Percentiles rank a stretch among this genome's conserved stretches.
These are phyloP conservation scores for Aspergillus egyptiacus DNA, from an alignment of 495 filamentous ascomycete genomes.

Conservation along the genomic window DNA sequence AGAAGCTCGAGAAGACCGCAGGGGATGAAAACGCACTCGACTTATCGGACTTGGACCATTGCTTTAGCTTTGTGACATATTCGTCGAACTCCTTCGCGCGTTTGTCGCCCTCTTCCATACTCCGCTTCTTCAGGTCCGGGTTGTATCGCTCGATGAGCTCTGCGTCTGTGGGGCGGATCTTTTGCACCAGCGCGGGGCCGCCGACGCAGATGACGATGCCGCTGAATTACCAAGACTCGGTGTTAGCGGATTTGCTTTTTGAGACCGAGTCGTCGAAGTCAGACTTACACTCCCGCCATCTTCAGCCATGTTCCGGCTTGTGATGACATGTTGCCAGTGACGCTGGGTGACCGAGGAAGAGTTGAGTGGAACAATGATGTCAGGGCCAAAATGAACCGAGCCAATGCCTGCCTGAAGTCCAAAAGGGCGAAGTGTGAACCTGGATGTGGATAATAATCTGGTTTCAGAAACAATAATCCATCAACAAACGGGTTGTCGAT, in stretches of 20 bases:
- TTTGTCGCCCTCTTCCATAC: constrained; percentile 64
- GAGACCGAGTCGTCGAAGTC: background rate
- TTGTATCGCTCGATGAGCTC: constrained; percentile 91
- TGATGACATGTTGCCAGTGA: constrained; percentile 38
- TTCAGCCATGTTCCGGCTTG: constrained; percentile 49
- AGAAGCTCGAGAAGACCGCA: background rate
- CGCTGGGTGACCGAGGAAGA: background rate
- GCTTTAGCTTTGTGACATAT: constrained; percentile 75
- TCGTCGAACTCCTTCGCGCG: constrained; percentile 80
- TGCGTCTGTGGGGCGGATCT: constrained; percentile 78
- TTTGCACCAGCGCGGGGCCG: constrained; percentile 78
- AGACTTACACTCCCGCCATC: constrained; percentile 46
- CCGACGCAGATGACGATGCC: constrained; percentile 65
- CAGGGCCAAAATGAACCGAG: too few relatives aligned
- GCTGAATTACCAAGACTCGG: constrained; percentile 36
- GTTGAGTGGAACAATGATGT: constrained; percentile 26
- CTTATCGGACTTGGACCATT: constrained; percentile 86
- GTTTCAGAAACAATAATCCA: too few relatives aligned
- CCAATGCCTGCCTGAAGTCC: too few relatives aligned
- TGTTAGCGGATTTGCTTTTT: constrained; percentile 8
- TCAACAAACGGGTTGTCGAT: background rate
- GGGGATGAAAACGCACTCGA: constrained; percentile 53
- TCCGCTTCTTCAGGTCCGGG: constrained; percentile 81
- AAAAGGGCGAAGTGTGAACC: background rate
- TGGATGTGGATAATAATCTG: background rate